phyloP scores from a whole-genome alignment of 371 early-diverging fungal genomes.

The Mucor velutinosus region DNA sequence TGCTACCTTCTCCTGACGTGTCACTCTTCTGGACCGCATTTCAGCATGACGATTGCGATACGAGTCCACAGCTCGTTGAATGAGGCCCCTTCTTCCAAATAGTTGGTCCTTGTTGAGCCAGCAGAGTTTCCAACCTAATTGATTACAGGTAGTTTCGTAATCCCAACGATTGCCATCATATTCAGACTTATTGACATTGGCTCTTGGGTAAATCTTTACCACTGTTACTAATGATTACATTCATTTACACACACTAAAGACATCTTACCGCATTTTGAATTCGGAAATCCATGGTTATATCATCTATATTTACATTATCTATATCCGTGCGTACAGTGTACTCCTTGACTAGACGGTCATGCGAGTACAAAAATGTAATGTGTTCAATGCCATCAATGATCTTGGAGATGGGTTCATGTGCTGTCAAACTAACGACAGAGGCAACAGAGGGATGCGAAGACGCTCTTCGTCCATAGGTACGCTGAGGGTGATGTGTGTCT shows the following conservation, averaged over 20 bases:
- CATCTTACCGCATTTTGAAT: conserved; percentile 21
- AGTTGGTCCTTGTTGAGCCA: conserved; percentile 78
- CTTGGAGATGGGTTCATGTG: conserved; percentile 49
- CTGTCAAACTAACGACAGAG: conserved; percentile 50
- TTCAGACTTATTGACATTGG: conserved; percentile 58
- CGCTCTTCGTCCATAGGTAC: conserved; percentile 26
- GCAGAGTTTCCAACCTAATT: conserved; percentile 87
- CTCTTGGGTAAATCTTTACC: conserved; percentile 76
- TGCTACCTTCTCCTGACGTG: conserved; percentile 72
- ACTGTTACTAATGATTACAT: background rate
- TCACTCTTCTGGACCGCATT: conserved; percentile 70
- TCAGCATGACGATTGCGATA: conserved; percentile 80
- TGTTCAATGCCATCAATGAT: conserved; percentile 60
- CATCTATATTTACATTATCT: conserved; percentile 13
- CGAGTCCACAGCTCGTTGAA: conserved; percentile 91
- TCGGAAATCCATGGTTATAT: conserved; percentile 21
- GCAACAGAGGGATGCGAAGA: conserved; percentile 50
- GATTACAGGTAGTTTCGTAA: conserved; percentile 88
- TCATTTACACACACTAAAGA: background rate
- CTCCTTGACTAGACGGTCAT: conserved; percentile 61
- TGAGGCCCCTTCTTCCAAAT: conserved; percentile 78
- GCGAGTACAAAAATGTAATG: conserved; percentile 68
- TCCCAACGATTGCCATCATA: conserved; percentile 89
- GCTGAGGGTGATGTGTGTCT: conserved; percentile 3
- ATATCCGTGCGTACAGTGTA: conserved; percentile 78